Evolutionary conservation across 2,329 filamentous ascomycete genomes (phyloP).

Genomic region (Xylariaceae sp.): DNA sequence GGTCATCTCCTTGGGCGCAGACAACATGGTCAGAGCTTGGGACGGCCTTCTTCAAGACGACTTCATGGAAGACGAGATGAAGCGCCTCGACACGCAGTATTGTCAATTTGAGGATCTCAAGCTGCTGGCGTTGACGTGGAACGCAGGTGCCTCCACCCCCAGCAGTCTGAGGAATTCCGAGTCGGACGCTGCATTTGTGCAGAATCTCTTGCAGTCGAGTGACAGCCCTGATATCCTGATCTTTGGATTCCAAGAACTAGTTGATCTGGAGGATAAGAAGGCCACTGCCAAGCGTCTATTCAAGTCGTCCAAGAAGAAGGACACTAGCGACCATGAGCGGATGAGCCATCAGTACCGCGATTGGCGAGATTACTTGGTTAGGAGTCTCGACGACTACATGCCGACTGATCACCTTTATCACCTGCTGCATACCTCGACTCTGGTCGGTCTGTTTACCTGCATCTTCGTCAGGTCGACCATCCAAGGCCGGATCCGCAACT

Average conservation of each 20-base stretch:
- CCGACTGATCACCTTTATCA: conserved; percentile 71
- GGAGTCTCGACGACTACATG: conserved; percentile 77
- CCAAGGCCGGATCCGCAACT: conserved; percentile 65
- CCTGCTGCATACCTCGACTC: conserved; percentile 77
- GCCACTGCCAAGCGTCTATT: conserved; percentile 94
- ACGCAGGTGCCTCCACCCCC: conserved; percentile 93
- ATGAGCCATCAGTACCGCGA: conserved; percentile 98
- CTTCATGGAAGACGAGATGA: conserved; percentile 89
- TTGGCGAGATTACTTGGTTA: conserved; percentile 85
- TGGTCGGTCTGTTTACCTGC: conserved; percentile 93
- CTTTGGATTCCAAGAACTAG: conserved; percentile 97
- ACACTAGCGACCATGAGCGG: conserved; percentile 67
- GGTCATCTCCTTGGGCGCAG: conserved; percentile 78
- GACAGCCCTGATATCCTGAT: conserved; percentile 81
- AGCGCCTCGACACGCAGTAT: conserved; percentile 70
- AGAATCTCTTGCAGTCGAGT: conserved; percentile 67
- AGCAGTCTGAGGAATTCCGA: conserved; percentile 65
- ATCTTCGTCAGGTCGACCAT: conserved; percentile 84
- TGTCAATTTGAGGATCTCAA: conserved; percentile 79
- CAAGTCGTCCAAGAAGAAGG: conserved; percentile 80
- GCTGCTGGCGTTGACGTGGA: conserved; percentile 86
- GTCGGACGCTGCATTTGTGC: conserved; percentile 70
- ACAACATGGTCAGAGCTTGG: conserved; percentile 80
- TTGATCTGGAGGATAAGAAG: conserved; percentile 95
- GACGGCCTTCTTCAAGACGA: conserved; percentile 90